Percentiles rank a stretch among this genome's conserved stretches.
phyloP scores from a whole-genome alignment of 495 filamentous ascomycete genomes.

The Pseudomonodictys pantanalensis region DNA sequence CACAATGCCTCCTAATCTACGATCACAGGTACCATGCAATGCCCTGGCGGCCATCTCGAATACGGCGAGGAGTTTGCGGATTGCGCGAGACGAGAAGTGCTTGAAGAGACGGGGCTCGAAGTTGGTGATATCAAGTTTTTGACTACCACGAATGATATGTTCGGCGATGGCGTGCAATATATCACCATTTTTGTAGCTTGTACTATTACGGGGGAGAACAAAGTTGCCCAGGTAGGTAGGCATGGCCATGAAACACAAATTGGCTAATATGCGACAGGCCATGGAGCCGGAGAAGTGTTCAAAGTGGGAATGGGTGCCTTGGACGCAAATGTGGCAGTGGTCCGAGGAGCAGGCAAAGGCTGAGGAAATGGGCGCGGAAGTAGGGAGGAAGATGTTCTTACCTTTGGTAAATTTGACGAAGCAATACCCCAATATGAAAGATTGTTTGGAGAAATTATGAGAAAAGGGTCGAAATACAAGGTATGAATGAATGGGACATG shows the following conservation, averaged over 20 bases:
- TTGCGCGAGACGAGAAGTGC: conserved; percentile 61
- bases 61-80: conserved; percentile 56
- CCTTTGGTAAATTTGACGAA: conserved; percentile 54
- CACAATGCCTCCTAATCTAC: too few species aligned
- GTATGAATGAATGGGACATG: not conserved
- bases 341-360: conserved; percentile 37
- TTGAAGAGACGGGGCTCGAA: conserved; percentile 64
- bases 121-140: conserved; percentile 50
- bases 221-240: conserved; percentile 50
- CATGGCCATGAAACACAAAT: not conserved
- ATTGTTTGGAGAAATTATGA: conserved; percentile 12
- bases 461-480: not conserved
- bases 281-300: conserved; percentile 66
- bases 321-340: conserved; percentile 45
- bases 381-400: conserved; percentile 49
- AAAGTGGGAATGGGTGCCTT: conserved; percentile 59
- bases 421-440: conserved; percentile 44
- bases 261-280: conserved; percentile 20
- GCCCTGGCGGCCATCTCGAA: conserved; percentile 70
- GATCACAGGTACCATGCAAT: conserved; percentile 53
- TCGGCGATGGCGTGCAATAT: conserved; percentile 59
- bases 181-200: conserved; percentile 62
- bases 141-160: conserved; percentile 60
- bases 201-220: conserved; percentile 40
- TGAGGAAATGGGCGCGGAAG: conserved; percentile 10